Base-by-base conservation (phyloP, 2,329 filamentous ascomycete species). In the Pyricularia sp. region DNA sequence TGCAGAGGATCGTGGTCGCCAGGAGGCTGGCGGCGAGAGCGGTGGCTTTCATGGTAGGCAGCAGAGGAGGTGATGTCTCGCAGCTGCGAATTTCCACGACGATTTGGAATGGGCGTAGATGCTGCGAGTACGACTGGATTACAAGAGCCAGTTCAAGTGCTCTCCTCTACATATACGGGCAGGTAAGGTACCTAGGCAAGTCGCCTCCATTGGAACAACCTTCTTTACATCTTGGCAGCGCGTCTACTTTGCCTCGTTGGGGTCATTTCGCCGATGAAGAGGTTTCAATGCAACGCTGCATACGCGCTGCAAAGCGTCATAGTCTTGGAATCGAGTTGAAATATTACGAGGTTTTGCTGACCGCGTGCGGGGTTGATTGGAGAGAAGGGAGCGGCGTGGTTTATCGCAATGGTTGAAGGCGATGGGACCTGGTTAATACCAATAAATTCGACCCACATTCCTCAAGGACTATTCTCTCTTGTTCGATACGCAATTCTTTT, bases 1-100 rank as follows among this genome's bases (percentile, higher is more conserved):
- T 55, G 22, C 57, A 35, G 44, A 65, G 53, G 26, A 30, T 4
- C 28, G 69, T 65, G 16, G 30, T 59, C 59, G 59, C 28, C 28
- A 61, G 16, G 59, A 61, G 59, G 59, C 28, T 35, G 59, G 28
- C 22, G 59, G 16, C 24, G 4, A 61, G 4, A 10, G 59, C 31
- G 59, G 16, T 30, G 59, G 24, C 22, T 57, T 28, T 57, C 53
- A 61, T 61, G 59, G n/a, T 24, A 13, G 19, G 19, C 57, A 13
- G 12, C 7, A 24, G 10, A 60, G 8, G 10, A 16, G 16, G 22
- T 60, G 55, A 35, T 35, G 8, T 33, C 31, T 33, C 31, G 31
- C 8, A 12, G 10, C 31, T 33, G 31, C 31, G 31, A 33, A 7
- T 59, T 24, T 13, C 55, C 55, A 30, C 9, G 55, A 9, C 12